A percentile compares a stretch with the other conserved stretches of the same genome.
Evolutionary conservation across 208 protist species (phyloP).

Genomic region (Leishmania aethiopica): DNA sequence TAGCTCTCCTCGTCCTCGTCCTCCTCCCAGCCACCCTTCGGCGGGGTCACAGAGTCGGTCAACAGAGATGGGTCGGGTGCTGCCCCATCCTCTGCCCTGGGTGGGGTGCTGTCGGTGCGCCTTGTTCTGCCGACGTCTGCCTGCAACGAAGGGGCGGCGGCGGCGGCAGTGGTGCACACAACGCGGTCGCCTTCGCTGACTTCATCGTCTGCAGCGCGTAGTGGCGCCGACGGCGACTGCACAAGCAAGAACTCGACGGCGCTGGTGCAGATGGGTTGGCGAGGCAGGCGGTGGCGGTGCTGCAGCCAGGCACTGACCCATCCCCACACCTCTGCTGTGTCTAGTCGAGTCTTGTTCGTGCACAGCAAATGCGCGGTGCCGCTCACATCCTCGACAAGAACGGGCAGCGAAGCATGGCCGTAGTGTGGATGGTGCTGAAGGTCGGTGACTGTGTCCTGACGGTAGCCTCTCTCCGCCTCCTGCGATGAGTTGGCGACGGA

Average conservation of each 20-base stretch:
- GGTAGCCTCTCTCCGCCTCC: background rate
- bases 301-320: conserved; percentile 30
- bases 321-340: conserved; percentile 6
- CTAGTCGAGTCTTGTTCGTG: conserved; percentile 16
- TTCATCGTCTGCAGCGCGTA: background rate
- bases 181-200: background rate
- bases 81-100: background rate
- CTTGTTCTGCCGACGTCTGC: background rate
- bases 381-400: conserved; percentile 45
- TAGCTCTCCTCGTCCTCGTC: background rate
- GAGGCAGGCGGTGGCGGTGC: conserved; percentile 26
- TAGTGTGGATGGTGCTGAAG: conserved; percentile 22
- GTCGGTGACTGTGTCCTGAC: background rate
- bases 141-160: background rate
- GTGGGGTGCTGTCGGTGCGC: background rate
- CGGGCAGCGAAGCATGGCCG: conserved; percentile 20
- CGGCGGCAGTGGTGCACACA: background rate
- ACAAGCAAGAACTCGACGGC: conserved; percentile 16
- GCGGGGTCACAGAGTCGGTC: background rate
- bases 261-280: conserved; percentile 17
- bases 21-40: background rate
- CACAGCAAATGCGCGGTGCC: conserved; percentile 43
- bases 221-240: background rate
- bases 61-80: background rate
- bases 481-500: background rate